Base-by-base conservation (phyloP, 129 eudicot species). In the Logfia minima region DNA sequence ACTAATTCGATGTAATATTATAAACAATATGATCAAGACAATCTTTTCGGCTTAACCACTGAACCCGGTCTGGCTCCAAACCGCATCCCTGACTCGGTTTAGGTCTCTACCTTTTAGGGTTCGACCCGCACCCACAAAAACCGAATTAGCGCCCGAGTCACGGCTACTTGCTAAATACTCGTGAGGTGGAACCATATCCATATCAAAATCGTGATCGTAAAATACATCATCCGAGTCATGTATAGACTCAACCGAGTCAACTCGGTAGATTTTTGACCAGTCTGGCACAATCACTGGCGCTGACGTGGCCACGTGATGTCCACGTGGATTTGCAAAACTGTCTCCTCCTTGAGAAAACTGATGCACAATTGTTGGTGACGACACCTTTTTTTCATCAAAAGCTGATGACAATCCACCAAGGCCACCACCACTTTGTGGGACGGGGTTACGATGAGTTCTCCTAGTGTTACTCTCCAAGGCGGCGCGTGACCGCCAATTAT, bases 61-160 rank as follows among this genome's bases (percentile, higher is more conserved):
- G 63, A 89, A 91, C 67, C 97, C 97, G 21, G 97, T 91, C 29
- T 80, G 95, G 29, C 95, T 91, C 97, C 97, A 91, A 8, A 91
- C 95, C 1, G 95, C 95, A 69, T 91, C 97, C 5, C 97, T 81
- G 9, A 91, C 92, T 72, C 95, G 87, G 64, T 92, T 91, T 88
- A 91, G 8, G 79, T 91, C 95, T 52, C 97, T 85, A 6, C 97
- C 97, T 77, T 91, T 91, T 9, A 91, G 83, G 7, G 95, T 91
- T 17, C 94, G 88, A 0, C 97, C 97, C 1, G 73, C 87, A 19
- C 97, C 97, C 76, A 85, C 95, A 58, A 78, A 91, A 28, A 88
- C 95, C 75, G 97, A 88, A 53, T 76, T 79, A 8, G 91, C 86
- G 3, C 87, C 80, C 75, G 81, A 69, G 75, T 82, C 80, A 43